These are phyloP conservation scores for Hyaloperonospora arabidopsidis DNA, from an alignment of 352 stramenopile species.

Conservation along the genomic window DNA sequence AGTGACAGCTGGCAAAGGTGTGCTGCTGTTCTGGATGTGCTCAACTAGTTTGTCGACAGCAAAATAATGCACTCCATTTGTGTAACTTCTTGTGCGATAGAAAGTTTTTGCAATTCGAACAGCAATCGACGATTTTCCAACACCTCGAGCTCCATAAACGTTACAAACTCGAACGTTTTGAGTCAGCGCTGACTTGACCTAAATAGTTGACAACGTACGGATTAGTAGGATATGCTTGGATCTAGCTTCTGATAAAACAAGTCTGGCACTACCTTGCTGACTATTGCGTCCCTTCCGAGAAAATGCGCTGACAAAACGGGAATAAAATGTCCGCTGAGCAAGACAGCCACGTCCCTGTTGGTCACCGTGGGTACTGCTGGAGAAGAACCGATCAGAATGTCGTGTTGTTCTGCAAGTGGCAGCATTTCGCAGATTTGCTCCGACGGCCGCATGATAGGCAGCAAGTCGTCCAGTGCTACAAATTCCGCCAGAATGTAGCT, in stretches of 20 bases:
- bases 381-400: slow-evolving; percentile 18
- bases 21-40: slow-evolving; percentile 20
- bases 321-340: slow-evolving; percentile 44
- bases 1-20: slow-evolving; percentile 1
- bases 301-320: slow-evolving; percentile 49
- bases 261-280: slow-evolving; percentile 33
- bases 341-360: slow-evolving; percentile 22
- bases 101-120: slow-evolving; percentile 46
- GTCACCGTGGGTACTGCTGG: slow-evolving; percentile 2
- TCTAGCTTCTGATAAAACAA: background rate
- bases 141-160: slow-evolving; percentile 34
- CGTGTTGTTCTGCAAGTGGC: slow-evolving; percentile 14
- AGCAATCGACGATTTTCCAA: slow-evolving; percentile 57
- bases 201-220: slow-evolving; percentile 3
- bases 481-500: slow-evolving; percentile 31
- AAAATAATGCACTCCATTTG: slow-evolving; percentile 50
- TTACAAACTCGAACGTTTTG: slow-evolving; percentile 44
- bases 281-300: slow-evolving; percentile 38
- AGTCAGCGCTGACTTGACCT: slow-evolving; percentile 27
- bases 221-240: slow-evolving; percentile 8
- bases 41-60: slow-evolving; percentile 35
- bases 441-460: slow-evolving; percentile 16
- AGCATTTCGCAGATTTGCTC: slow-evolving; percentile 35
- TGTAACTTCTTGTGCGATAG: slow-evolving; percentile 35
- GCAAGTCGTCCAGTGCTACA: slow-evolving; percentile 37